These are phyloP conservation scores for Blastobotrys niveus DNA, from an alignment of 1,139 yeast genomes.

Conservation along the genomic window DNA sequence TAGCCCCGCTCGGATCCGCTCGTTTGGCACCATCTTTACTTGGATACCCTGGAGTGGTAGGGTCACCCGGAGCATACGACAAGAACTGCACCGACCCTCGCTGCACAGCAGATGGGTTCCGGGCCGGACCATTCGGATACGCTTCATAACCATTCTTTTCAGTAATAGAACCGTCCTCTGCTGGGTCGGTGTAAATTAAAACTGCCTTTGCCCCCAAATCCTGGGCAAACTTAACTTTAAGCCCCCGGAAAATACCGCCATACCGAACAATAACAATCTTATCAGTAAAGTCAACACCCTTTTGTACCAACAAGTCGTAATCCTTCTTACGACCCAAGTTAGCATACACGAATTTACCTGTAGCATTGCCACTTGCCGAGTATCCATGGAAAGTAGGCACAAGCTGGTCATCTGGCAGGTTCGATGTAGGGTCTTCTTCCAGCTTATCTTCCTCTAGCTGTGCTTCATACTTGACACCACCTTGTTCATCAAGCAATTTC, in stretches of 20 bases:
- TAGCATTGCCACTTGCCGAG: conserved; percentile 63
- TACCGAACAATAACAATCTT: conserved; percentile 57
- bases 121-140: conserved; percentile 64
- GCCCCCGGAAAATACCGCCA: conserved; percentile 57
- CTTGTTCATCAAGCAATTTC: conserved; percentile 37
- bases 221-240: conserved; percentile 64
- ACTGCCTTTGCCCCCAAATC: conserved; percentile 58
- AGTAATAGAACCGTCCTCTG: conserved; percentile 48
- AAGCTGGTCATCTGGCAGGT: conserved; percentile 39
- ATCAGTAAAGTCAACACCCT: conserved; percentile 46
- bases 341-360: conserved; percentile 53
- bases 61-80: conserved; percentile 79
- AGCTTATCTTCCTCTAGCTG: conserved; percentile 65
- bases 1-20: conserved; percentile 43
- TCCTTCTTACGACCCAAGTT: conserved; percentile 57
- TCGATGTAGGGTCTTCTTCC: conserved; percentile 64
- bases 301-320: conserved; percentile 41
- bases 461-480: conserved; percentile 50
- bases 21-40: conserved; percentile 47
- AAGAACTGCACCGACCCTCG: conserved; percentile 80
- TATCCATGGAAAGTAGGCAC: conserved; percentile 64
- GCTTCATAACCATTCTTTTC: conserved; percentile 48
- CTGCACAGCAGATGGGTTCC: conserved; percentile 66
- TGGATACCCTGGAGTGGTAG: conserved; percentile 80
- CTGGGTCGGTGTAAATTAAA: conserved; percentile 60